Evolutionary conservation across 176 grass and related monocot genomes (phyloP).

Genomic region (Miscanthus lutarioriparius): DNA sequence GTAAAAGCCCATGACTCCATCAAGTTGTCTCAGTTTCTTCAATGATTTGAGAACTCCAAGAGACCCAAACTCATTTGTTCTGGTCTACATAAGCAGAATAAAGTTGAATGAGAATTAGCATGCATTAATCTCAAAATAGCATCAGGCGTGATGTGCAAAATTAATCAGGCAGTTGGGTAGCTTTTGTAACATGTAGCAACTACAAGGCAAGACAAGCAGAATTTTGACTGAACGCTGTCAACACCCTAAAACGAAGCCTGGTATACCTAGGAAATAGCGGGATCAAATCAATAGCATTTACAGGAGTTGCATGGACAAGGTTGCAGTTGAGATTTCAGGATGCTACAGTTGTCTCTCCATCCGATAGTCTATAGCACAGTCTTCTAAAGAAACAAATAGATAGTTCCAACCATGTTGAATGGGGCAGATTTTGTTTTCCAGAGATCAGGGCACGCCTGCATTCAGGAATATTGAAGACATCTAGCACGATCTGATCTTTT

Average conservation of each 20-base stretch:
- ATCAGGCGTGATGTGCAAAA: neutral
- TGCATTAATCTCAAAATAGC: conserved; percentile 18
- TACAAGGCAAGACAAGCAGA: neutral
- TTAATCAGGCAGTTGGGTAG: conserved; percentile 3
- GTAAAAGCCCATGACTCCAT: conserved; percentile 86
- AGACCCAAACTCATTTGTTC: conserved; percentile 80
- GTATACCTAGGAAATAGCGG: neutral
- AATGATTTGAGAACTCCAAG: conserved; percentile 79
- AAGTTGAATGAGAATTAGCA: conserved; percentile 9
- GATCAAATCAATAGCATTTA: neutral
- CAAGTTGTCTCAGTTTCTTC: conserved; percentile 73
- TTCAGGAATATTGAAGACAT: too few species aligned
- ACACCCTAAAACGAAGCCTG: neutral
- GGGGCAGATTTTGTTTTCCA: too few species aligned
- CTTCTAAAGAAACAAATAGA: too few species aligned
- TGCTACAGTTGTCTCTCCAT: too few species aligned
- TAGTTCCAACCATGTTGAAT: too few species aligned
- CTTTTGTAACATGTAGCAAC: neutral
- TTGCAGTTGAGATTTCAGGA: too few species aligned
- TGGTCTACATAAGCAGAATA: conserved; percentile 64
- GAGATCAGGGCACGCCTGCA: too few species aligned
- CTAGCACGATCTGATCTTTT: too few species aligned
- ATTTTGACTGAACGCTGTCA: neutral
- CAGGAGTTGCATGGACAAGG: too few species aligned
- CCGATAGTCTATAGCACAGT: too few species aligned